Conservation (phyloP, 805 yeast species). For the Zygoascus flipseniorum region DNA sequence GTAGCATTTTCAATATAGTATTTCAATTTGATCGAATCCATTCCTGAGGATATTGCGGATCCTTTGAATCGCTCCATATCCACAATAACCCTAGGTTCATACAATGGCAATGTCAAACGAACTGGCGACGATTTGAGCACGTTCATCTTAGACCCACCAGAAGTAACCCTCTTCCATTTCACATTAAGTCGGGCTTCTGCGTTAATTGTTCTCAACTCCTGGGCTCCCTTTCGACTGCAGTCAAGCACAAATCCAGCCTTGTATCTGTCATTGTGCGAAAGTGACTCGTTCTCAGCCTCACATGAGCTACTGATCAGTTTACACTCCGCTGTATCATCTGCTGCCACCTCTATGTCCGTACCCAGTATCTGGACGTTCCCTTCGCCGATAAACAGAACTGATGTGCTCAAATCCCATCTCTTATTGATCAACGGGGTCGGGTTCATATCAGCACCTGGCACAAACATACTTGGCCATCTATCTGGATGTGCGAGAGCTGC, state of each 20-base stretch:
- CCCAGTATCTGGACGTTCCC: constrained; percentile 16
- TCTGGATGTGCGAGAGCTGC: constrained; percentile 26
- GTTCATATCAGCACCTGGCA: constrained; percentile 14
- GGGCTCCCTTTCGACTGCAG: constrained; percentile 9
- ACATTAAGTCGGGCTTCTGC: constrained; percentile 24
- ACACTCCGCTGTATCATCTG: constrained; percentile 16
- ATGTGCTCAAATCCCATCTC: constrained; percentile 28
- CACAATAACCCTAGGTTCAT: constrained; percentile 62
- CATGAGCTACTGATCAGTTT: neutral
- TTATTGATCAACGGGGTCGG: constrained; percentile 26
- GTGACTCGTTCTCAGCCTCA: neutral
- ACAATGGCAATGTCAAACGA: constrained; percentile 49
- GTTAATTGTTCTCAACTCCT: constrained; percentile 17
- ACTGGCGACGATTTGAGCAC: constrained; percentile 29
- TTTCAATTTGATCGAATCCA: constrained; percentile 3
- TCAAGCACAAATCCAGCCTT: constrained; percentile 12
- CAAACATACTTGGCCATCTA: constrained; percentile 32
- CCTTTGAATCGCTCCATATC: constrained; percentile 11
- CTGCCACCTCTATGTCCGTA: constrained; percentile 15
- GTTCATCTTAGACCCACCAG: constrained; percentile 4
- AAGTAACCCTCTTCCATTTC: constrained; percentile 25
- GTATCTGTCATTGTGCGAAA: constrained; percentile 15
- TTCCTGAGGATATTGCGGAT: neutral
- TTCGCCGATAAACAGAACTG: constrained; percentile 20
- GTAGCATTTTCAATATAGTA: constrained; percentile 72